phyloP scores from a whole-genome alignment of 768 basidiomycete species.

The Pisolithus microcarpus region DNA sequence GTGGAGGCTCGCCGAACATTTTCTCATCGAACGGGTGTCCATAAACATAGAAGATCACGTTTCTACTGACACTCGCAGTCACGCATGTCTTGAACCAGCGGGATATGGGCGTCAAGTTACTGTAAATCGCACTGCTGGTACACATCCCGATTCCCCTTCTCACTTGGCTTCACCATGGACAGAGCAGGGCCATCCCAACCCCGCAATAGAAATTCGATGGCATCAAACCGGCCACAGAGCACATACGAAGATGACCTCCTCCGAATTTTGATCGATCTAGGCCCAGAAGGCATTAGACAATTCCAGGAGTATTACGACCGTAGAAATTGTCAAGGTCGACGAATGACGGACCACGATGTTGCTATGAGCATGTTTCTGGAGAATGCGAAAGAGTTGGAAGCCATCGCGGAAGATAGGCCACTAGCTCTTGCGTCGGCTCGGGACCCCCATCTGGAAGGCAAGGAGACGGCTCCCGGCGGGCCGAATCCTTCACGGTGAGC shows the following conservation, averaged over 20 bases:
- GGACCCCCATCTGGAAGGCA: slow-evolving; percentile 4
- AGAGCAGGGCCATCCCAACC: slow-evolving; percentile 20
- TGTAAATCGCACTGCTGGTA: no score
- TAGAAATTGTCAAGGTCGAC: slow-evolving; percentile 2
- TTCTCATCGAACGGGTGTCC: no score
- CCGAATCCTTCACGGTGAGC: slow-evolving; percentile 9
- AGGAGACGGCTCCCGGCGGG: background rate
- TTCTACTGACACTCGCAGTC: no score
- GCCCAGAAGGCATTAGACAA: slow-evolving; percentile 14
- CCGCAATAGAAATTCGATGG: background rate
- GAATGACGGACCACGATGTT: slow-evolving; percentile 17
- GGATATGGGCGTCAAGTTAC: no score
- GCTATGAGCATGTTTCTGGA: slow-evolving; percentile 20
- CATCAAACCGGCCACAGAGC: slow-evolving; percentile 12
- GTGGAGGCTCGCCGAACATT: no score
- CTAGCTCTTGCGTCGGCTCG: slow-evolving; percentile 16
- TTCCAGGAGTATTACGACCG: slow-evolving; percentile 7
- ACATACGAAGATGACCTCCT: slow-evolving; percentile 21
- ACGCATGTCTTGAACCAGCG: no score
- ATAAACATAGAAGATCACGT: no score
- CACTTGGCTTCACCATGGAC: slow-evolving; percentile 11
- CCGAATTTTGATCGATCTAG: slow-evolving; percentile 15
- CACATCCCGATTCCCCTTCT: no score
- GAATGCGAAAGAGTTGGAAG: slow-evolving; percentile 14
- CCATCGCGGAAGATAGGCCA: slow-evolving; percentile 14